phyloP scores from a whole-genome alignment of 352 stramenopile genomes.

The Phytophthora fragariaefolia region DNA sequence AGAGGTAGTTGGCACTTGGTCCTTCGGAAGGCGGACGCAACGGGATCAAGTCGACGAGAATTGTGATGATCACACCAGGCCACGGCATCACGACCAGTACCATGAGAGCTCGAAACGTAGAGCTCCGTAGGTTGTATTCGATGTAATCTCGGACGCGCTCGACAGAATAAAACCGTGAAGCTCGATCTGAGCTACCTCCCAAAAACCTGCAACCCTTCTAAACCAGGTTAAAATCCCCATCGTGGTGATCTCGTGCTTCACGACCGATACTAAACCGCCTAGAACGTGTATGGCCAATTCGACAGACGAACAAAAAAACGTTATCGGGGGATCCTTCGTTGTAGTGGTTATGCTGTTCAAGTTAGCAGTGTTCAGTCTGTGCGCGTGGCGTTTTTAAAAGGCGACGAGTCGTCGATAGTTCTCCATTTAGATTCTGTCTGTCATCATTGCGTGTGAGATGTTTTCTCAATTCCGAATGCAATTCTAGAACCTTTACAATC shows the following conservation, averaged over 20 bases:
- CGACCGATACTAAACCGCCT: too few species aligned
- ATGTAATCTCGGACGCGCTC: slow-evolving; percentile 15
- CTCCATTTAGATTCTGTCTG: too few species aligned
- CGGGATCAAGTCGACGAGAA: slow-evolving; percentile 28
- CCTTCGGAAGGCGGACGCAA: slow-evolving; percentile 18
- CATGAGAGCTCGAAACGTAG: not conserved
- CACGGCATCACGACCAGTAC: slow-evolving; percentile 17
- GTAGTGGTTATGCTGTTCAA: too few species aligned
- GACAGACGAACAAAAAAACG: too few species aligned
- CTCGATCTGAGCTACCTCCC: slow-evolving; percentile 21
- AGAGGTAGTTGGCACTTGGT: slow-evolving; percentile 15
- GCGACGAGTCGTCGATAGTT: too few species aligned
- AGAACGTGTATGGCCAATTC: too few species aligned
- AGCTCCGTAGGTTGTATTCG: slow-evolving; percentile 4
- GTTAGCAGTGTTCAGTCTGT: too few species aligned
- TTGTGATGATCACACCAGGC: slow-evolving; percentile 28
- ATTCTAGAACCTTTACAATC: too few species aligned
- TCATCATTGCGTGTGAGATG: too few species aligned
- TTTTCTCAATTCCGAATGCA: too few species aligned
- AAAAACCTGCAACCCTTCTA: slow-evolving; percentile 1
- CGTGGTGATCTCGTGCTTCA: not conserved
- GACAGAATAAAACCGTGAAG: slow-evolving; percentile 29
- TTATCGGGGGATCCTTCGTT: too few species aligned
- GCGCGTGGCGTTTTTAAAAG: too few species aligned
- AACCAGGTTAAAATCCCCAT: slow-evolving; percentile 3